Percentiles rank a stretch among this genome's conserved stretches.
These are phyloP conservation scores for Tylopilus vinaceipallidus DNA, from an alignment of 768 basidiomycete genomes.

Conservation along the genomic window DNA sequence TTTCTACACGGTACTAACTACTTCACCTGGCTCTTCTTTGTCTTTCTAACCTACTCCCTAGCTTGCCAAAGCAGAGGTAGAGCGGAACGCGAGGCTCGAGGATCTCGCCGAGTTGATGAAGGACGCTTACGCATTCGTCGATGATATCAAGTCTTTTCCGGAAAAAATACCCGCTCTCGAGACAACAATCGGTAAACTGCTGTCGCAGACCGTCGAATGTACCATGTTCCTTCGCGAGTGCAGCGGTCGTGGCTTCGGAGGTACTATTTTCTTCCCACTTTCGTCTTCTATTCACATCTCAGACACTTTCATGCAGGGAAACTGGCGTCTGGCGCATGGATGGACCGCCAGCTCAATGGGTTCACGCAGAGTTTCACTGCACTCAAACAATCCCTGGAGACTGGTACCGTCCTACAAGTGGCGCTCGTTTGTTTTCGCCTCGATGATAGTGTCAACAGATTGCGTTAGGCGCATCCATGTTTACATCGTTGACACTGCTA, in stretches of 20 bases:
- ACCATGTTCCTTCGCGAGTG: slow-evolving; percentile 37
- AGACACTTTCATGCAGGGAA: slow-evolving; percentile 11
- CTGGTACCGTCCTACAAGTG: slow-evolving; percentile 23
- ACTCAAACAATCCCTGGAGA: slow-evolving; percentile 28
- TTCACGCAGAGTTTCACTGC: slow-evolving; percentile 23
- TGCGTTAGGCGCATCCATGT: slow-evolving; percentile 19
- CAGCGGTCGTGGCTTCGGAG: slow-evolving; percentile 33
- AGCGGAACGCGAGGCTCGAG: slow-evolving; percentile 23
- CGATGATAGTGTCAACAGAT: slow-evolving; percentile 24
- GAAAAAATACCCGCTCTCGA: slow-evolving; percentile 30
- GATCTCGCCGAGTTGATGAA: slow-evolving; percentile 32
- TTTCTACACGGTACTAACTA: slow-evolving; percentile 25
- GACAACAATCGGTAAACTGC: slow-evolving; percentile 23
- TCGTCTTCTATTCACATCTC: slow-evolving; percentile 1
- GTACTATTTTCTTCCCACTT: slow-evolving; percentile 18
- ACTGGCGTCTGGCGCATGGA: slow-evolving; percentile 18
- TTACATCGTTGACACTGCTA: neutral
- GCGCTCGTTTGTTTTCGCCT: slow-evolving; percentile 30
- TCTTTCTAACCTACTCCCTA: slow-evolving; percentile 12
- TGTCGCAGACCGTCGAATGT: slow-evolving; percentile 37
- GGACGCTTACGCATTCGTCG: slow-evolving; percentile 32
- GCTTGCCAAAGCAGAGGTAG: slow-evolving; percentile 30
- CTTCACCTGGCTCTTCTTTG: neutral
- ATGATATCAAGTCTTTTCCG: slow-evolving; percentile 27
- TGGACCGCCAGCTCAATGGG: slow-evolving; percentile 16